Evolutionary conservation across 2,329 filamentous ascomycete genomes (phyloP).

Genomic region (Clonostachys sp.): DNA sequence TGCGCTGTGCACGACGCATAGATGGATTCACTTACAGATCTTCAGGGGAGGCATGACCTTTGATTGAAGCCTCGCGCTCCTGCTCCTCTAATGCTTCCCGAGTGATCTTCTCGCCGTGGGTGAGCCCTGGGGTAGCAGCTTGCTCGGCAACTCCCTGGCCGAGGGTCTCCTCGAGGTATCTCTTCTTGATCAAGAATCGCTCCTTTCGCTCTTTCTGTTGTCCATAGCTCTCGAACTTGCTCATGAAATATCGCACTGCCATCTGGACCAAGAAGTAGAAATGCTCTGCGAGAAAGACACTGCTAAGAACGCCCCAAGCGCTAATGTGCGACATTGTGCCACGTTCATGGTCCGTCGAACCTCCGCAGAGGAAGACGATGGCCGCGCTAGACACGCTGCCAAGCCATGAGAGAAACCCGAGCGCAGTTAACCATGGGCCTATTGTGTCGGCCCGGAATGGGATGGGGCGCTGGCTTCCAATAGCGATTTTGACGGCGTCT

Average conservation of each 20-base stretch:
- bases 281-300: constrained; percentile 84
- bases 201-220: constrained; percentile 81
- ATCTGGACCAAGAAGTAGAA: constrained; percentile 77
- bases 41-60: constrained; percentile 44
- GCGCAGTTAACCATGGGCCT: constrained; percentile 81
- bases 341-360: constrained; percentile 58
- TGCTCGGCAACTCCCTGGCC: constrained; percentile 49
- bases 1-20: background rate
- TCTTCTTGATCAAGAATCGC: constrained; percentile 75
- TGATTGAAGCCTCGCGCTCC: constrained; percentile 43
- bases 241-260: constrained; percentile 66
- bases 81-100: constrained; percentile 61
- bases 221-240: constrained; percentile 80
- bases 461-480: constrained; percentile 82
- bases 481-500: constrained; percentile 90
- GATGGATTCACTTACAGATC: constrained; percentile 32
- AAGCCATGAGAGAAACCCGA: constrained; percentile 90
- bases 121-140: constrained; percentile 38
- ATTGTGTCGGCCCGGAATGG: constrained; percentile 92
- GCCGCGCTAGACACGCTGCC: constrained; percentile 85
- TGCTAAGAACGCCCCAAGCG: constrained; percentile 75
- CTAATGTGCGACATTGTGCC: constrained; percentile 68
- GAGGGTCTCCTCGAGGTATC: constrained; percentile 70
- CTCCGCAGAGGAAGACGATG: constrained; percentile 84
- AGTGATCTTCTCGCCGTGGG: constrained; percentile 59